Evolutionary conservation across 2,329 filamentous ascomycete genomes (phyloP), one percentile per base, ranked within the genome.

Genomic region (Graphiopsis chlorocephala): DNA sequence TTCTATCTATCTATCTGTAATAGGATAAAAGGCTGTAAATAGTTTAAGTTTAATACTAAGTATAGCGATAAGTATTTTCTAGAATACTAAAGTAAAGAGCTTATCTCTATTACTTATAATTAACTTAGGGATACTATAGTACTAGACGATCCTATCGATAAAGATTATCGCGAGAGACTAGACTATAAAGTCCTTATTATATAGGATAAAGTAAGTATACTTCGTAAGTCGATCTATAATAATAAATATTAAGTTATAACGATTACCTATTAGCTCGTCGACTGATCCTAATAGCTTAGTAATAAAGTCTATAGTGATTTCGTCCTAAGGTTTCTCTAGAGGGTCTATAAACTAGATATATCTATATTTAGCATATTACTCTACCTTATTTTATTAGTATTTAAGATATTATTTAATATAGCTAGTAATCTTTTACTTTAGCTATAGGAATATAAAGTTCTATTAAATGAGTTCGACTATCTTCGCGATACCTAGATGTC

Each of bases 31-130:
- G 5, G 52, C 31, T 15, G 42, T 65, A 26, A 12, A 65, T 15
- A 63, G 33, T 20, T 57, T 48, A 12, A 56, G 50, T 29, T 58
- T 59, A 8, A 52, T 52, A 10, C 59, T 20, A 23, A 65, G 25
- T 3, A 11, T 47, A 12, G n/a, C n/a, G n/a, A 62, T 28, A n/a
- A 65, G 42, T 3, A 28, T 65, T 38, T 62, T 57, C 48, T 29
- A 65, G 23, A 65, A 50, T 48, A 17, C 38, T 26, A 20, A 65
- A 31, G 29, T 65, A 26, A 63, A 63, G 47, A 56, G 38, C 35
- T 48, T 48, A 38, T 63, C 64, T 42, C 64, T 48, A 58, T 65
- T 29, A 50, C 20, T 52, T 11, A 63, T 58, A 33, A 65, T 58
- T 15, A 28, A n/a, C 23, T 56, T 50, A 20, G 50, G 52, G 2